Conservation (phyloP, 495 filamentous ascomycete species). For the Wilcoxina mikolae region DNA sequence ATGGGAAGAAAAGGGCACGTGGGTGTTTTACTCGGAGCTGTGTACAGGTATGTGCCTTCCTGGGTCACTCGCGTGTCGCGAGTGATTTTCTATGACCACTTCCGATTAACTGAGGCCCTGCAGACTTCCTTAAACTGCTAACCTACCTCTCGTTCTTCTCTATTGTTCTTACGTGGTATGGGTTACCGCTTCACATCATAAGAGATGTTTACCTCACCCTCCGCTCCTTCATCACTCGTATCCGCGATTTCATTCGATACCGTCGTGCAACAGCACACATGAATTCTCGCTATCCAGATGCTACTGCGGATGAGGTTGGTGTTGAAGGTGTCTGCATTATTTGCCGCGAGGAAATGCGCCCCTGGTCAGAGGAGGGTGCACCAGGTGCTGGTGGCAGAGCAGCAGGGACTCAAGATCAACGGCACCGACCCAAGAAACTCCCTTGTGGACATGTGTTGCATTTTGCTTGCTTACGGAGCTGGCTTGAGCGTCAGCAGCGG, state of each 20-base stretch:
- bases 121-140: conserved; percentile 77
- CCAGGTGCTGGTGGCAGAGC: conserved; percentile 30
- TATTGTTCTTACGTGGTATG: conserved; percentile 84
- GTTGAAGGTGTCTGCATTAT: conserved; percentile 93
- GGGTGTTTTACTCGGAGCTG: conserved; percentile 80
- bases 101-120: background rate
- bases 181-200: conserved; percentile 89
- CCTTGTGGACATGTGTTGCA: conserved; percentile 94
- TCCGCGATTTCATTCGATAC: conserved; percentile 75
- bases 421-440: conserved; percentile 81
- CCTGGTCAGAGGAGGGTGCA: conserved; percentile 41
- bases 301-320: conserved; percentile 67
- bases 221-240: conserved; percentile 73
- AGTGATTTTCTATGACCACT: conserved; percentile 1
- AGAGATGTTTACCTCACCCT: conserved; percentile 88
- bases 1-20: conserved; percentile 93
- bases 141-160: conserved; percentile 86
- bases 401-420: conserved; percentile 45
- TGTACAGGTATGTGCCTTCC: conserved; percentile 43
- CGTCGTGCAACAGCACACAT: conserved; percentile 80
- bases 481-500: conserved; percentile 95
- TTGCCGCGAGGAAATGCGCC: conserved; percentile 87
- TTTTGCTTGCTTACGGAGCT: conserved; percentile 84
- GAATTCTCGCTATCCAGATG: conserved; percentile 82
- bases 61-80: background rate